Evolutionary conservation across 805 yeast genomes (phyloP), one percentile per base, ranked within the genome.

Genomic region (Cyberlindnera nakhonratchasimensis): DNA sequence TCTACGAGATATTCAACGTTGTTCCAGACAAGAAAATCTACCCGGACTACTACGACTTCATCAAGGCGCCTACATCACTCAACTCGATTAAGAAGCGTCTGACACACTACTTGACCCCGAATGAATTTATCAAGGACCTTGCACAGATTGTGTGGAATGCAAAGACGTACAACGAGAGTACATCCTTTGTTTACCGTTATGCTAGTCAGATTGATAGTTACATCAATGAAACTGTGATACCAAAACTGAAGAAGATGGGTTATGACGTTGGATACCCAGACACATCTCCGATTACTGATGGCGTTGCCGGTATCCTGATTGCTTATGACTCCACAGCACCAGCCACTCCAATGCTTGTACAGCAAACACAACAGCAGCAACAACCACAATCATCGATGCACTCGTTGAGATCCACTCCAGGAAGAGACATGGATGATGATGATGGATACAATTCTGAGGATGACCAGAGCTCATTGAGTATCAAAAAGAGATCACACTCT

Each of bases 61-160:
- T 91, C 57, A 73, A 72, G 54, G 75, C 75, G 38, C 98, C 97
- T n/a, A 77, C 86, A 57, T 86, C 96, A 6, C 74, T 90, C 49
- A 80, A 81, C 52, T 79, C 83, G 48, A 75, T 90, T 43, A 80
- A 75, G 43, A 74, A 80, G 50, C 71, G 76, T 45, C 63, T 86
- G 26, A 68, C 72, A 30, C 64, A 62, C 37, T 90, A 89, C 65
- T 60, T 66, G 5, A 69, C 69, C 34, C 77, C 86, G 1, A 84
- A 80, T 52, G 81, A 79, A 34, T 89, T 87, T 61, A 66, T 90
- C 28, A 74, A 69, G 43, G 96, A 90, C 61, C 59, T 90, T 45
- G 87, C 83, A 1, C 95, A 86, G 61, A 84, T 91, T 39, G 76
- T 87, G 1, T 87, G 95, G 89, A 91, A 91, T 58, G 96, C 97